phyloP scores from a whole-genome alignment of 2,329 filamentous ascomycete genomes.

The Sodiomyces alkalinus region DNA sequence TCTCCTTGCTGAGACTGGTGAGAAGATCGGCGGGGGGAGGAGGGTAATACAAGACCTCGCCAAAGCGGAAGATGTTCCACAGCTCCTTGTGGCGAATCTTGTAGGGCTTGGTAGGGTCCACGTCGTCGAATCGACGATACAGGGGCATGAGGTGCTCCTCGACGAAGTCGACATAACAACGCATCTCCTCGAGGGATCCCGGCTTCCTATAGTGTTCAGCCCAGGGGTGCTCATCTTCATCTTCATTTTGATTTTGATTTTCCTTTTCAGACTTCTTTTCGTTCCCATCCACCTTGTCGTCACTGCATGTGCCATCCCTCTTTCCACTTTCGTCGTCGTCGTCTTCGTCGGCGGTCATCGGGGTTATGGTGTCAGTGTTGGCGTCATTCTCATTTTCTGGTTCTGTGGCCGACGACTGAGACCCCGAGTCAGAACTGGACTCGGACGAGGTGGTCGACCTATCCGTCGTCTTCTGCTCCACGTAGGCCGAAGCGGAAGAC shows the following conservation, averaged over 20 bases:
- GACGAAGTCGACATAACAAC: conserved; percentile 1
- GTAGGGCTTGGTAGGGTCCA: not conserved
- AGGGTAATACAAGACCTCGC: conserved; percentile 2
- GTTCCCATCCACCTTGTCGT: too few relatives aligned
- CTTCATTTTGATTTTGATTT: too few relatives aligned
- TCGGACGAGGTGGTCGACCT: too few relatives aligned
- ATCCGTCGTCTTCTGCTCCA: too few relatives aligned
- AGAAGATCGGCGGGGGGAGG: not conserved
- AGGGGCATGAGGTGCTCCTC: conserved; percentile 1
- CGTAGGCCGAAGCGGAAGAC: too few relatives aligned
- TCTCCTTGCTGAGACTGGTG: not conserved
- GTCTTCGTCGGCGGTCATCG: conserved; percentile 1
- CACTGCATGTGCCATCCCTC: not conserved
- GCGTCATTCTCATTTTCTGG: too few relatives aligned
- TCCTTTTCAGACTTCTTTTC: too few relatives aligned
- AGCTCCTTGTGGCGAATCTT: conserved; percentile 2
- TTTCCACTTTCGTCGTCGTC: not conserved
- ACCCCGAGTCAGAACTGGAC: too few relatives aligned
- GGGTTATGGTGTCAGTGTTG: too few relatives aligned
- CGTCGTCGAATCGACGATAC: not conserved
- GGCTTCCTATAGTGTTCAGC: not conserved
- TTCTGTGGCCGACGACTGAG: too few relatives aligned
- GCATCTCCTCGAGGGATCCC: conserved; percentile 1
- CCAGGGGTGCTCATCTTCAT: not conserved
- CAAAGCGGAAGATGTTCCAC: conserved; percentile 1